Conservation (phyloP, 208 protist genomes). For the Vickermania ingenoplastis region DNA sequence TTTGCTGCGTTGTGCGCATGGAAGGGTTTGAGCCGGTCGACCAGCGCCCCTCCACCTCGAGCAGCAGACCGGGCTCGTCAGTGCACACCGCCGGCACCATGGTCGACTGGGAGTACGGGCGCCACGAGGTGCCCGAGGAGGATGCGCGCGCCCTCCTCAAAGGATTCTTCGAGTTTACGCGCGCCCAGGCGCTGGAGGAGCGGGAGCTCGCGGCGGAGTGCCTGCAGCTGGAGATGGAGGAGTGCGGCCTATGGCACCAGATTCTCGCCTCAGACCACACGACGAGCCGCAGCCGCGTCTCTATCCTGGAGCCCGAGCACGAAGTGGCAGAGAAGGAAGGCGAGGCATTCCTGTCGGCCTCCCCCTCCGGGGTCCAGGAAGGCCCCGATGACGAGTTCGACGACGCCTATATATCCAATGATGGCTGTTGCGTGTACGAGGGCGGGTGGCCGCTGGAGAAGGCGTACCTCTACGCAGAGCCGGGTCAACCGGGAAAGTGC, state of each 20-base stretch:
- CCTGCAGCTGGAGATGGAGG: conserved; percentile 21
- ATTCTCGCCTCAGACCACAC: conserved; percentile 1
- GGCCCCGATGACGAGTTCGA: background rate
- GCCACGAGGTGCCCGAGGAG: background rate
- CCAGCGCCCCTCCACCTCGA: background rate
- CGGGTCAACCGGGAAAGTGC: conserved; percentile 10
- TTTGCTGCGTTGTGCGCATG: no score
- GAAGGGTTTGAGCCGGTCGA: background rate
- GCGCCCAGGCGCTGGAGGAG: conserved; percentile 20
- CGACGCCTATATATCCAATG: background rate
- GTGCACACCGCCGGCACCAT: background rate
- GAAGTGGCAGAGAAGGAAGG: background rate
- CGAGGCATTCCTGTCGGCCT: background rate
- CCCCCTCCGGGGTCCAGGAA: background rate
- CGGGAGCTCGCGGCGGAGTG: conserved; percentile 10
- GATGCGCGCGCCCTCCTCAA: conserved; percentile 10
- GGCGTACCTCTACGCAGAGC: conserved; percentile 15
- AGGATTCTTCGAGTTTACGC: conserved; percentile 17
- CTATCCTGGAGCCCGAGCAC: background rate
- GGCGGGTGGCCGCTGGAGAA: background rate
- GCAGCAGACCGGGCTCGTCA: background rate
- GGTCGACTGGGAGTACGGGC: background rate
- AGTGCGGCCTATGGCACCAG: conserved; percentile 9
- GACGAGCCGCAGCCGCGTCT: background rate
- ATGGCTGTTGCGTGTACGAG: background rate